Conservation (phyloP, 2,329 filamentous ascomycete species). For the Fusarium illudens region DNA sequence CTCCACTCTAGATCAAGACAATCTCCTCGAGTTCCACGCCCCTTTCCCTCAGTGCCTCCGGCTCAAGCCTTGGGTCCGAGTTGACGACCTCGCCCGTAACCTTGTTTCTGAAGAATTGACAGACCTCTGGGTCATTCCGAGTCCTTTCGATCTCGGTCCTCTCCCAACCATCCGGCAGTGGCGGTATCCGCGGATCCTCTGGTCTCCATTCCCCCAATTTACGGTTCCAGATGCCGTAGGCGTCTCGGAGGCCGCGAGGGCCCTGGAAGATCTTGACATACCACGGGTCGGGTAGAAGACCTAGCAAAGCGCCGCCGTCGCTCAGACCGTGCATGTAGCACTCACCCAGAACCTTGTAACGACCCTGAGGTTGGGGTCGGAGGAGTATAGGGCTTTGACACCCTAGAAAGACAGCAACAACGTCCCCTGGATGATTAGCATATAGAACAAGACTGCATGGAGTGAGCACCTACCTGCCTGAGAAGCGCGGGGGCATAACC, state of each 20-base stretch:
- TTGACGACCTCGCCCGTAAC: neutral
- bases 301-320: neutral
- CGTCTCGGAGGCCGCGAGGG: neutral
- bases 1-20: neutral
- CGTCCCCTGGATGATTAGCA: neutral
- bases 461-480: neutral
- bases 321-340: neutral
- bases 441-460: neutral
- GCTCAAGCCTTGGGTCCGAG: neutral
- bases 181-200: neutral
- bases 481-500: neutral
- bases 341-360: neutral
- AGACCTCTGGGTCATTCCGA: neutral
- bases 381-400: neutral
- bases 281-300: neutral
- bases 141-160: neutral
- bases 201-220: neutral
- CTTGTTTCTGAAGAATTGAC: neutral
- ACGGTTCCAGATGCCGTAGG: neutral
- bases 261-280: neutral
- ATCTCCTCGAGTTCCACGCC: neutral
- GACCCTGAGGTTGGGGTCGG: neutral
- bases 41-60: neutral
- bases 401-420: neutral
- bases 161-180: neutral